Conservation (phyloP, 257 asterid species). For the Solanum medicagineum region DNA sequence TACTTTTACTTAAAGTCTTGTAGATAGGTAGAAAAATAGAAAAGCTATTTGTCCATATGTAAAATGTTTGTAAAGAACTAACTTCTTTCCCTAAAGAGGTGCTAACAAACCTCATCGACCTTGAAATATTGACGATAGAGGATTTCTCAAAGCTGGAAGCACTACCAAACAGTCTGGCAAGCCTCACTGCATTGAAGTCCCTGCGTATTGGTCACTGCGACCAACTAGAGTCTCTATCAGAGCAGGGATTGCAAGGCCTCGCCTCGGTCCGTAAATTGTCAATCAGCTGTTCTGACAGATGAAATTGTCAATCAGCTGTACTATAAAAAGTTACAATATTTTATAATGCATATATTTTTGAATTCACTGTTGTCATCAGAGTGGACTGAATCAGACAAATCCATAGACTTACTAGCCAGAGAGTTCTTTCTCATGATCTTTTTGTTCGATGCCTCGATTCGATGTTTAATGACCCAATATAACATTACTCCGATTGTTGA, state of each 20-base stretch:
- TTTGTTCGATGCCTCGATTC: constrained; percentile 21
- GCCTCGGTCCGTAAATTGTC: not conserved
- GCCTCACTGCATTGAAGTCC: not conserved
- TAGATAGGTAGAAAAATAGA: no score
- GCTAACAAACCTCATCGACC: not conserved
- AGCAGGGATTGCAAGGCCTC: not conserved
- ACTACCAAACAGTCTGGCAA: not conserved
- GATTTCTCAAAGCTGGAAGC: not conserved
- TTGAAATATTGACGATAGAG: not conserved
- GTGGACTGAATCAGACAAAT: constrained; percentile 27
- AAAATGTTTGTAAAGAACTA: no score
- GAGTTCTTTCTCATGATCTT: constrained; percentile 24
- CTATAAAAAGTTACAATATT: not conserved
- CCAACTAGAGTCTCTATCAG: not conserved
- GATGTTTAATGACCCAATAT: constrained; percentile 37
- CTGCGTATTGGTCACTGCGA: not conserved
- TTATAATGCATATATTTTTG: constrained; percentile 69
- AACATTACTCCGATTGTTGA: constrained; percentile 36
- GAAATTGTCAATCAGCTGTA: no score
- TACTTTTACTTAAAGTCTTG: no score
- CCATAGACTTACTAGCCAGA: constrained; percentile 12
- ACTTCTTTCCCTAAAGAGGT: not conserved
- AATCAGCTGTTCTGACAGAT: not conserved
- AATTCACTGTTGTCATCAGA: constrained; percentile 50
- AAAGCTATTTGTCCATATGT: no score